A percentile compares a stretch with the other conserved stretches of the same genome.
Evolutionary conservation across 805 yeast species (phyloP).

Genomic region (Naumovozyma dairenensis): DNA sequence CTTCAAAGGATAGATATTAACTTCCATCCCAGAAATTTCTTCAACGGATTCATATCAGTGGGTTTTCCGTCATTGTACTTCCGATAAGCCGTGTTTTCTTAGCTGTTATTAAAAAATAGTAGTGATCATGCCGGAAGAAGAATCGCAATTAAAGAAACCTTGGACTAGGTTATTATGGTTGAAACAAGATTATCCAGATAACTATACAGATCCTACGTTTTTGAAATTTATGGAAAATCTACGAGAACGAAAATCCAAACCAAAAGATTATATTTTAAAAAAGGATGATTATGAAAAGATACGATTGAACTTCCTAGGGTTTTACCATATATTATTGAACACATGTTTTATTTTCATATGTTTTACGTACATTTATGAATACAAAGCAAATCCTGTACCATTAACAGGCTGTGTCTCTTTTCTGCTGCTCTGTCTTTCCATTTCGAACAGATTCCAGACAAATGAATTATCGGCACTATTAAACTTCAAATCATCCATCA

Average conservation of each 20-base stretch:
- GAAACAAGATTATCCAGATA: conserved; percentile 81
- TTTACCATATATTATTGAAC: conserved; percentile 36
- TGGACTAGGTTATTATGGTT: conserved; percentile 87
- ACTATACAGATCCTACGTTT: conserved; percentile 75
- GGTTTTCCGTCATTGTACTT: neutral
- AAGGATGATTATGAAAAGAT: conserved; percentile 12
- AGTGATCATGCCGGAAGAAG: too few relatives aligned
- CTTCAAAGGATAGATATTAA: too few relatives aligned
- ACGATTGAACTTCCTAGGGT: conserved; percentile 17
- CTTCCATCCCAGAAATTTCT: too few relatives aligned
- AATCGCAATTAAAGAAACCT: conserved; percentile 32
- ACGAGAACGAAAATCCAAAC: conserved; percentile 6
- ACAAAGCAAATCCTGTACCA: conserved; percentile 16
- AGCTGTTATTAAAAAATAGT: too few relatives aligned
- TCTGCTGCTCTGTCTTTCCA: neutral
- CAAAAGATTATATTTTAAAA: conserved; percentile 12
- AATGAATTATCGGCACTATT: conserved; percentile 8
- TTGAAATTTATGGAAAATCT: conserved; percentile 28
- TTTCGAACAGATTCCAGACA: neutral
- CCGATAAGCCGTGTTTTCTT: neutral
- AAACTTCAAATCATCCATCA: conserved; percentile 51
- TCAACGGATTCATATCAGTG: neutral
- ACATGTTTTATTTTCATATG: conserved; percentile 54
- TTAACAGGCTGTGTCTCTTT: conserved; percentile 6
- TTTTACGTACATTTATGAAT: conserved; percentile 33